Evolutionary conservation across 495 filamentous ascomycete species (phyloP), one percentile per base, ranked within the genome.

Genomic region (Friedmanniomyces endolithicus): DNA sequence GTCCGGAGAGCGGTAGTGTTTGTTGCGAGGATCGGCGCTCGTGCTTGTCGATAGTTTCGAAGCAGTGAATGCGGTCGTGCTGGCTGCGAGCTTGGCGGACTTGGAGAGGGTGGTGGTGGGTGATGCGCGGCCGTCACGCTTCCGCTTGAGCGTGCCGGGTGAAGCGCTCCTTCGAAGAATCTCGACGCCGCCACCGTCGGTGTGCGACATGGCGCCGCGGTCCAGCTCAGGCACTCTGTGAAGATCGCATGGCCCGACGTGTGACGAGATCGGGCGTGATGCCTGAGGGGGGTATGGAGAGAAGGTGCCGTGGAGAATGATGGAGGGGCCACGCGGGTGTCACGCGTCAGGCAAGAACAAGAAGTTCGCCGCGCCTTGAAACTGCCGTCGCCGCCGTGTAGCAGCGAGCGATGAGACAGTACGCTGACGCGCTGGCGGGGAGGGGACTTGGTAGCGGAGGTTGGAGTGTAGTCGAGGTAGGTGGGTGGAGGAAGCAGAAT

Each of bases 151-250:
- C 27, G 55, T 51, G 46, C 50, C 48, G n/a, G 59, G 59, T 11
- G 59, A 62, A 17, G 41, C 39, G 25, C 50, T 58, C 35, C 55
- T 11, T 19, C 45, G 31, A 16, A 41, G 14, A 6, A 48, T 40
- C 51, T 55, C 55, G 25, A 50, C 51, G 2, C 25, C 59, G 22
- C 55, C n/a, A n/a, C n/a, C 59, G 49, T 39, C 46, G n/a, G 46
- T 2, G 16, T 58, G 56, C 59, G 59, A 62, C 59, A 62, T 62
- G 48, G 6, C 51, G 70, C 59, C 34, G 41, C 50, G 16, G 11
- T 41, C 47, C 25, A 50, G 9, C 47, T 50, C 47, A 50, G n/a
- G 24, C 47, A 34, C 47, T 34, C 29, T 25, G 24, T 11, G 16
- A 11, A 6, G 2, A 47, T 47, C 44, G 8, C 44, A 23, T 27